phyloP scores from a whole-genome alignment of 257 asterid species.

The Marsdenia floribunda region DNA sequence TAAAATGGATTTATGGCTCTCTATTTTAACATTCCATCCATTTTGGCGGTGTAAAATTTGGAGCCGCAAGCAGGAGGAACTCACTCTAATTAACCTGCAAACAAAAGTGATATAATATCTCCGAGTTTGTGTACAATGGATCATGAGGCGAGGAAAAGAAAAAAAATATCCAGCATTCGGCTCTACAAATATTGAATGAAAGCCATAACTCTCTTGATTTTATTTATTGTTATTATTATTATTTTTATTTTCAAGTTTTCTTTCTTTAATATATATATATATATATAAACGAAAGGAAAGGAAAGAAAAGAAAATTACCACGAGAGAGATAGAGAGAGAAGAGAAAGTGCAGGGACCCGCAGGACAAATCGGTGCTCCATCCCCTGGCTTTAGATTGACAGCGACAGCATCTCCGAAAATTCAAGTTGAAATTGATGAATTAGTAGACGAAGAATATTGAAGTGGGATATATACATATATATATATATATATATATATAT shows the following conservation, averaged over 20 bases:
- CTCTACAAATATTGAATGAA: not conserved
- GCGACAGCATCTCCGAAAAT: slow-evolving; percentile 29
- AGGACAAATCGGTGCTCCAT: slow-evolving; percentile 16
- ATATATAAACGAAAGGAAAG: too few relatives aligned
- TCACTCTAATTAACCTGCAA: not conserved
- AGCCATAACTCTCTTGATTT: not conserved
- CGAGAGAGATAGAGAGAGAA: not conserved
- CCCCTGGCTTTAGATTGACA: slow-evolving; percentile 55
- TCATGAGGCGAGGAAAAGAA: too few relatives aligned
- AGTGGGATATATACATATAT: too few relatives aligned
- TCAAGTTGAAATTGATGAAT: slow-evolving; percentile 2
- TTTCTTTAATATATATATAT: too few relatives aligned
- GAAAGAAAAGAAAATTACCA: not conserved
- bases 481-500: too few relatives aligned
- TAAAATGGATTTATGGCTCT: too few relatives aligned
- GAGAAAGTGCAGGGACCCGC: slow-evolving; percentile 8
- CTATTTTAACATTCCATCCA: too few relatives aligned
- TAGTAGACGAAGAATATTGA: slow-evolving; percentile 16
- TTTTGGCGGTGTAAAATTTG: too few relatives aligned
- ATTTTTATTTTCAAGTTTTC: not conserved
- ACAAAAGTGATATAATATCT: not conserved
- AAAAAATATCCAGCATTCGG: not conserved
- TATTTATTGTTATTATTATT: too few relatives aligned
- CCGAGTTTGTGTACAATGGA: not conserved
- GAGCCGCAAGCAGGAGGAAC: not conserved